A percentile compares a stretch with the other conserved stretches of the same genome.
phyloP scores from a whole-genome alignment of 768 basidiomycete species.

The Leccinum longicurvipes region DNA sequence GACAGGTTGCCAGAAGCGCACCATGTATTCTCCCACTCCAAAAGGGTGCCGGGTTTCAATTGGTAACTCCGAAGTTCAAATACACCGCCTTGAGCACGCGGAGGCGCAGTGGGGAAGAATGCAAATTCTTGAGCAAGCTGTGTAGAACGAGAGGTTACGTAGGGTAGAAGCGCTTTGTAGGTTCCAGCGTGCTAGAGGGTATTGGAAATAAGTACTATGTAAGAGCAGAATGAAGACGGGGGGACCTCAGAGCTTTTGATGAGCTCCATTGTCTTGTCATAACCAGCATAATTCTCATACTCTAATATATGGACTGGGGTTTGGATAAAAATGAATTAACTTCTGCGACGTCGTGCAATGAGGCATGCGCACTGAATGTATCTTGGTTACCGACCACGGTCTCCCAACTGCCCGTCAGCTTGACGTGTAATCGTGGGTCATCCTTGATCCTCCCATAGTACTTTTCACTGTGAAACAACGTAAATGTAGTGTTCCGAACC shows the following conservation, averaged over 20 bases:
- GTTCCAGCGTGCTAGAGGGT: slow-evolving; percentile 55
- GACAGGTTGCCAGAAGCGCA: slow-evolving; percentile 30
- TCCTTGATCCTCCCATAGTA: slow-evolving; percentile 82
- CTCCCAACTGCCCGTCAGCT: slow-evolving; percentile 94
- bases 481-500: slow-evolving; percentile 1
- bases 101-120: slow-evolving; percentile 89
- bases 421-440: slow-evolving; percentile 71
- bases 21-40: slow-evolving; percentile 97
- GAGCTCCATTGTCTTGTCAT: slow-evolving; percentile 69
- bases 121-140: slow-evolving; percentile 94
- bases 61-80: slow-evolving; percentile 92
- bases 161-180: slow-evolving; percentile 75
- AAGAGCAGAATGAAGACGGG: neutral
- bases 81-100: slow-evolving; percentile 81
- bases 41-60: slow-evolving; percentile 80
- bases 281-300: slow-evolving; percentile 91
- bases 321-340: neutral
- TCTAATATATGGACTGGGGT: slow-evolving; percentile 70
- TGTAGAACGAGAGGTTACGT: slow-evolving; percentile 63
- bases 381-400: slow-evolving; percentile 87
- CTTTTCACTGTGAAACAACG: slow-evolving; percentile 51
- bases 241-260: slow-evolving; percentile 63
- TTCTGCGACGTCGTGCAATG: neutral
- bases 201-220: neutral
- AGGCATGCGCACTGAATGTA: slow-evolving; percentile 60